Evolutionary conservation across 1,284 basidiomycete species (phyloP).

Genomic region (Malassezia dermatis): DNA sequence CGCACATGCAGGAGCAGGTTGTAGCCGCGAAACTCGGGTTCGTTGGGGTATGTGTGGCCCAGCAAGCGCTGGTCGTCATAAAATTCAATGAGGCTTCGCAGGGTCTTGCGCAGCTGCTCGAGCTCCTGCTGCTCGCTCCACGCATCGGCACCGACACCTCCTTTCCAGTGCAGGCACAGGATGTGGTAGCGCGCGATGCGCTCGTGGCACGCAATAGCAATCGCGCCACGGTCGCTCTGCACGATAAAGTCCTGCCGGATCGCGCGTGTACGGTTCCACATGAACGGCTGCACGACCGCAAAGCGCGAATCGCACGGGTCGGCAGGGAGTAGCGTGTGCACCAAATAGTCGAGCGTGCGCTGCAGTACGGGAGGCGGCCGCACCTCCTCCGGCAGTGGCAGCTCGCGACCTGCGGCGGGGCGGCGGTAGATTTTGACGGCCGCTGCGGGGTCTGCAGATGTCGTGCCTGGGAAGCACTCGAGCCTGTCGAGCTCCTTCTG

Average conservation of each 20-base stretch:
- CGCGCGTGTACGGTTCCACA: conserved; percentile 80
- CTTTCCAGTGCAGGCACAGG: conserved; percentile 62
- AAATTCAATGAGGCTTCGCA: conserved; percentile 82
- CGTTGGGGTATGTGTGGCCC: conserved; percentile 61
- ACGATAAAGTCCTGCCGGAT: conserved; percentile 90
- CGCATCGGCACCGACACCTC: conserved; percentile 51
- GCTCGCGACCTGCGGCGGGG: conserved; percentile 74
- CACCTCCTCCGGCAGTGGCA: conserved; percentile 75
- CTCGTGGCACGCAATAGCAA: conserved; percentile 82
- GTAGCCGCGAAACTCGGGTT: conserved; percentile 92
- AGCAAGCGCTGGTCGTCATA: conserved; percentile 70
- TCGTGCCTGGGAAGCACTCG: conserved; percentile 55
- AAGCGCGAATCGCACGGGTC: conserved; percentile 54
- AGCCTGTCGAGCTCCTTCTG: conserved; percentile 78
- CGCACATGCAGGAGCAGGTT: conserved; percentile 82
- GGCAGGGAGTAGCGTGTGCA: conserved; percentile 64
- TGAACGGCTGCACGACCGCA: conserved; percentile 66
- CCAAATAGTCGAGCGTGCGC: conserved; percentile 79
- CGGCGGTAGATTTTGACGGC: conserved; percentile 93
- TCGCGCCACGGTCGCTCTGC: conserved; percentile 66
- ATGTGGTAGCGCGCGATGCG: conserved; percentile 90
- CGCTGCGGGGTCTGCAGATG: conserved; percentile 68
- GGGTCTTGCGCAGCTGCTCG: conserved; percentile 73
- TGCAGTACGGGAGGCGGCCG: conserved; percentile 75
- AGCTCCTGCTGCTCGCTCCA: conserved; percentile 70